Conservation (phyloP, 371 early-diverging fungal genomes). For the Mortierella sp. region DNA sequence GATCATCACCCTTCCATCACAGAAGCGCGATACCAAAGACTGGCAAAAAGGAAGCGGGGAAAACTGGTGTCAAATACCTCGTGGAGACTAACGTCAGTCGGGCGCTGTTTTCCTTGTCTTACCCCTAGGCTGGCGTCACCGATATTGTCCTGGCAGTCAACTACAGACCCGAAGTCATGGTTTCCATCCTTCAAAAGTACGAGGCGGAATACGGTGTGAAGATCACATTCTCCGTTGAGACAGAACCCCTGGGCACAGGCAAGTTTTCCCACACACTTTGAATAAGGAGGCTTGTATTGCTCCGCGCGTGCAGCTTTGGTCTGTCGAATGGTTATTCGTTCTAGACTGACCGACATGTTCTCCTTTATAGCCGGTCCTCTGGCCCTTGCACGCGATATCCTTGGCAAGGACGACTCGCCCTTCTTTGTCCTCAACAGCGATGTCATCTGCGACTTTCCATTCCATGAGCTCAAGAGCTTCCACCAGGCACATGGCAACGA, state of each 20-base stretch:
- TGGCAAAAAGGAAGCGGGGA: too few relatives aligned
- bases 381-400: constrained; percentile 91
- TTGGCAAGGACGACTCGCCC: constrained; percentile 90
- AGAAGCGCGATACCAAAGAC: too few relatives aligned
- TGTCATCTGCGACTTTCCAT: constrained; percentile 98
- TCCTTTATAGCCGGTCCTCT: constrained; percentile 88
- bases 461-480: constrained; percentile 87
- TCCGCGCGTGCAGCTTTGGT: too few relatives aligned
- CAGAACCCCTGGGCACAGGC: constrained; percentile 96
- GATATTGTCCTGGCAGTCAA: constrained; percentile 99
- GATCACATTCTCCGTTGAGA: constrained; percentile 98
- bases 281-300: background rate
- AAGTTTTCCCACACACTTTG: constrained; percentile 9
- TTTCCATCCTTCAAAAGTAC: constrained; percentile 83
- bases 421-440: constrained; percentile 99
- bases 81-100: too few relatives aligned
- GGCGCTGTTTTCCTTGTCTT: constrained; percentile 6
- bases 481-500: constrained; percentile 90
- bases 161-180: constrained; percentile 98
- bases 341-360: background rate
- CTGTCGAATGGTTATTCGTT: background rate
- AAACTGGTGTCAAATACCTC: too few relatives aligned
- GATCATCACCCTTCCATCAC: too few relatives aligned
- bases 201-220: constrained; percentile 88
- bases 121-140: constrained; percentile 89